These are phyloP conservation scores for Trypethelium eluteriae DNA, from an alignment of 495 filamentous ascomycete species.

Conservation along the genomic window DNA sequence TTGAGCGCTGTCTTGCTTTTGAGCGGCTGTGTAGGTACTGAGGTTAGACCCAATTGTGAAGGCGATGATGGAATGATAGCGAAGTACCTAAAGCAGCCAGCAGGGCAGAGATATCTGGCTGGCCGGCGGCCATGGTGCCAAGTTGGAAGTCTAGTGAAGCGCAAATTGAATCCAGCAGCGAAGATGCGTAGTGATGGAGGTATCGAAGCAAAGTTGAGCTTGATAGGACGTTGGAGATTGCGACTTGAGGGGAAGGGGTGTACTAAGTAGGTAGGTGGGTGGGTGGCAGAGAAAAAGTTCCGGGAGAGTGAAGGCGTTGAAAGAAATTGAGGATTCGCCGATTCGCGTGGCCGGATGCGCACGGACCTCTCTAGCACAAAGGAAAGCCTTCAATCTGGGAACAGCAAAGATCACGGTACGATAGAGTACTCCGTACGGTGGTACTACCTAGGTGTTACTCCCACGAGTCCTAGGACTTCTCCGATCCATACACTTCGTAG, in stretches of 20 bases:
- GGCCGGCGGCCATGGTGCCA: slow-evolving; percentile 36
- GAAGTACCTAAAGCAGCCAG: slow-evolving; percentile 48
- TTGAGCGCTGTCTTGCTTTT: slow-evolving; percentile 13
- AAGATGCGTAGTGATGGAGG: too few species aligned
- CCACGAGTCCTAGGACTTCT: too few species aligned
- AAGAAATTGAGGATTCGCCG: not conserved
- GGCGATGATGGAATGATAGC: slow-evolving; percentile 19
- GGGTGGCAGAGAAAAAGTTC: not conserved
- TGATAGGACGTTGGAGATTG: too few species aligned
- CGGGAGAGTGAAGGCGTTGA: not conserved
- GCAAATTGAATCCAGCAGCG: not conserved
- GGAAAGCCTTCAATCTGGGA: too few species aligned
- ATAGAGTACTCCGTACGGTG: too few species aligned
- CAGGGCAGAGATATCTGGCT: slow-evolving; percentile 46
- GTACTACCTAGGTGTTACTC: too few species aligned
- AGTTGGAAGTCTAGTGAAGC: not conserved
- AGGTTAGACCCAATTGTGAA: slow-evolving; percentile 21
- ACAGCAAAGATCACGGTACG: too few species aligned
- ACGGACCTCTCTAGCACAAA: slow-evolving; percentile 6
- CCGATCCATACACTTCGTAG: too few species aligned
- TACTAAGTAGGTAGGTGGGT: not conserved
- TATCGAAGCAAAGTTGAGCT: too few species aligned
- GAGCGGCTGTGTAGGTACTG: slow-evolving; percentile 9
- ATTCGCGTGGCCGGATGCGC: not conserved
- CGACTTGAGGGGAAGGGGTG: not conserved